Conservation (phyloP, 2,329 filamentous ascomycete species). For the Penicillium fuscoglaucum region DNA sequence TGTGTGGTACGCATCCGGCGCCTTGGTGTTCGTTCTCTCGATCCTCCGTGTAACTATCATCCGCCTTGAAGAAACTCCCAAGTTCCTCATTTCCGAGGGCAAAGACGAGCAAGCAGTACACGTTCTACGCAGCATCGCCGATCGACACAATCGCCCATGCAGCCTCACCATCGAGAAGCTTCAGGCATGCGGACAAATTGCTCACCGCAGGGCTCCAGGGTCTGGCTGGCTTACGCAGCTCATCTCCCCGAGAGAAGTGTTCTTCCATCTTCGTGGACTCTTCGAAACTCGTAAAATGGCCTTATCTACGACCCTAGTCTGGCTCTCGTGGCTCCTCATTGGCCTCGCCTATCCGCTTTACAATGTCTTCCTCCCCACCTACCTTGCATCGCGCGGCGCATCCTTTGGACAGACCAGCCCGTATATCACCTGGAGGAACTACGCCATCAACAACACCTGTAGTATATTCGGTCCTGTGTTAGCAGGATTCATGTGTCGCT, state of each 20-base stretch:
- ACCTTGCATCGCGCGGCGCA: constrained; percentile 62
- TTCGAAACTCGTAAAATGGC: constrained; percentile 62
- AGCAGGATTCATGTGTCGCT: constrained; percentile 66
- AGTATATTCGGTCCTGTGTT: constrained; percentile 69
- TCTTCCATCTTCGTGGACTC: constrained; percentile 62
- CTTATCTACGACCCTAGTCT: constrained; percentile 64
- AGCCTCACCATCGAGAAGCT: constrained; percentile 53
- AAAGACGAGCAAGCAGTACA: constrained; percentile 54
- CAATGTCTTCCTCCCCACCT: constrained; percentile 69
- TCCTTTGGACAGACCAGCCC: constrained; percentile 53
- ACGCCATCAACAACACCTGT: constrained; percentile 66
- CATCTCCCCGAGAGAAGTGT: constrained; percentile 27
- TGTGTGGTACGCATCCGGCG: constrained; percentile 55
- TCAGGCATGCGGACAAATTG: constrained; percentile 45
- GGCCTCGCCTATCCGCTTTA: constrained; percentile 74
- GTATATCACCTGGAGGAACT: constrained; percentile 69
- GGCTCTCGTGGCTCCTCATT: constrained; percentile 68
- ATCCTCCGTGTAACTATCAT: constrained; percentile 57
- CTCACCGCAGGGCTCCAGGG: not conserved
- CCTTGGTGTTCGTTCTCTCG: constrained; percentile 56
- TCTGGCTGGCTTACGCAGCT: not conserved
- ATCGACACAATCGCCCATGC: constrained; percentile 55
- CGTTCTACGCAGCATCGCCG: constrained; percentile 52
- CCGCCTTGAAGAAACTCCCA: constrained; percentile 57
- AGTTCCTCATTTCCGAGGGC: constrained; percentile 57